Percentiles rank a stretch among this genome's conserved stretches.
These are phyloP conservation scores for Blastobotrys raffinosifermentans DNA, from an alignment of 1,139 yeast species.

Conservation along the genomic window DNA sequence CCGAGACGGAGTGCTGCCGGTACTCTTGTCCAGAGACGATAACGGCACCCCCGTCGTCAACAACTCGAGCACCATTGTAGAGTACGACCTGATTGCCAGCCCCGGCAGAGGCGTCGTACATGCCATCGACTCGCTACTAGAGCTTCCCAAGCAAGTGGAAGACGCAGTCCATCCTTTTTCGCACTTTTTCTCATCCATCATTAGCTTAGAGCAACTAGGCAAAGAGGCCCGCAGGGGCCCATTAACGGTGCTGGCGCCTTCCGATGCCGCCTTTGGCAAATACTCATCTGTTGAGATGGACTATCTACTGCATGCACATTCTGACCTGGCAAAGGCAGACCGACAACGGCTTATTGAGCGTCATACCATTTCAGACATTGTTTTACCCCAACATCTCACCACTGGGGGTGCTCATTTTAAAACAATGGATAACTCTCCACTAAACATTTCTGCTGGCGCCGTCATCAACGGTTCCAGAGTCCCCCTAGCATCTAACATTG, in stretches of 20 bases:
- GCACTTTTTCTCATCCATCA: conserved; percentile 23
- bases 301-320: conserved; percentile 35
- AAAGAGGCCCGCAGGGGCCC: conserved; percentile 4
- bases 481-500: conserved; percentile 39
- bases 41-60: conserved; percentile 8
- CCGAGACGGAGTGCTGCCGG: not conserved
- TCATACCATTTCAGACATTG: conserved; percentile 29
- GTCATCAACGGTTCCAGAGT: conserved; percentile 21
- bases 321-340: conserved; percentile 36
- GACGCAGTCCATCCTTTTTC: conserved; percentile 32
- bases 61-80: conserved; percentile 46
- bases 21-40: not conserved
- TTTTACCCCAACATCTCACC: conserved; percentile 27
- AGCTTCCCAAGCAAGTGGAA: conserved; percentile 41
- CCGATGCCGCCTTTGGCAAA: conserved; percentile 34
- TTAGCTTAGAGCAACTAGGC: conserved; percentile 22
- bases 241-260: conserved; percentile 42
- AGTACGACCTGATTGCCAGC: conserved; percentile 58
- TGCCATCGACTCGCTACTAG: conserved; percentile 53
- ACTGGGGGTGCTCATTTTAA: conserved; percentile 26
- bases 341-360: conserved; percentile 32
- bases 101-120: conserved; percentile 70
- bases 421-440: conserved; percentile 24
- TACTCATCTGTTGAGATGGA: conserved; percentile 43
- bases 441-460: conserved; percentile 16